Evolutionary conservation across 2,329 filamentous ascomycete species (phyloP).

Genomic region (Arthrocladium fulminans): DNA sequence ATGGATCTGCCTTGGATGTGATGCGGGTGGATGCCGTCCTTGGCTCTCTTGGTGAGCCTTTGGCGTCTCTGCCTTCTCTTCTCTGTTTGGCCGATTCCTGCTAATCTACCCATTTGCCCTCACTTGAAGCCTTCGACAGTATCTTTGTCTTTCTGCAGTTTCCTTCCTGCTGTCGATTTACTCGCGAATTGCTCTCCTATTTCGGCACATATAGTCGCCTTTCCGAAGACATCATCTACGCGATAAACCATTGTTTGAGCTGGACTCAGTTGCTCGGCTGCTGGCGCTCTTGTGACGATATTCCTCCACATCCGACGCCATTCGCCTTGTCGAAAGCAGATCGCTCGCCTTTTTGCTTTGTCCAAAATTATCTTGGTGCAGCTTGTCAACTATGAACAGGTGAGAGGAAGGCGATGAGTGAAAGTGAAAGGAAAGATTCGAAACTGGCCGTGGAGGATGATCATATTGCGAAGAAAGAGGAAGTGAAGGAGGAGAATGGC

Average conservation of each 20-base stretch:
- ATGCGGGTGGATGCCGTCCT: no score
- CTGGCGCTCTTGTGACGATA: constrained; percentile 1
- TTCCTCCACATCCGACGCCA: neutral
- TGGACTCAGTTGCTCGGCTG: constrained; percentile 5
- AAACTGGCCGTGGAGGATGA: constrained; percentile 6
- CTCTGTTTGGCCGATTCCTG: constrained; percentile 2
- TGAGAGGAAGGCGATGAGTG: constrained; percentile 7
- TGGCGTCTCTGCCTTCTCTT: neutral
- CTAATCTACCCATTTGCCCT: constrained; percentile 6
- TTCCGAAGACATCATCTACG: neutral
- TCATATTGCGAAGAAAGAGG: neutral
- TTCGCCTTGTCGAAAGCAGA: neutral
- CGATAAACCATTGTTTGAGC: constrained; percentile 6
- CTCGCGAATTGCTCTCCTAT: neutral
- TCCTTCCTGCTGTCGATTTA: constrained; percentile 2
- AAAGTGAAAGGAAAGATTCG: constrained; percentile 7
- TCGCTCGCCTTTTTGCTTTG: neutral
- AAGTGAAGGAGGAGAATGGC: neutral
- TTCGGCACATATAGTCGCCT: neutral
- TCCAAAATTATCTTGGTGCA: neutral
- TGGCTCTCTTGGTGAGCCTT: neutral
- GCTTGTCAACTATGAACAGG: constrained; percentile 2
- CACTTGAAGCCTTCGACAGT: constrained; percentile 6
- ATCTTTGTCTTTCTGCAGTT: neutral
- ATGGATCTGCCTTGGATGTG: no score